Percentiles rank a stretch among this genome's conserved stretches.
phyloP scores from a whole-genome alignment of 345 rosid genomes.

The Combretum micranthum region DNA sequence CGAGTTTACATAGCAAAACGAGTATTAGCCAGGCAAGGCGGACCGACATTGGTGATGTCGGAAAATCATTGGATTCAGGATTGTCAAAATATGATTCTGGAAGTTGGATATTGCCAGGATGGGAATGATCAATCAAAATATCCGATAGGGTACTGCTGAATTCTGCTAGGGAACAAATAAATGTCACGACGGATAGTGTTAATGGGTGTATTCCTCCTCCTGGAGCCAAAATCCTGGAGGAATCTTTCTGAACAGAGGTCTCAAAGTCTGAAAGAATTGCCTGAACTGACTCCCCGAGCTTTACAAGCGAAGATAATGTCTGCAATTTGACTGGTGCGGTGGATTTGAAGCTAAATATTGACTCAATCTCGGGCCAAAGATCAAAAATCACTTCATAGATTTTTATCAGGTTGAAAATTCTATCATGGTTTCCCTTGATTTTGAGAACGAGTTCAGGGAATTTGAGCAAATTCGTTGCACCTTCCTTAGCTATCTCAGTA shows the following conservation, averaged over 20 bases:
- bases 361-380: slow-evolving; percentile 23
- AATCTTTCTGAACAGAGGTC: slow-evolving; percentile 16
- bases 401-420: slow-evolving; percentile 20
- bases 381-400: slow-evolving; percentile 18
- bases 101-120: not conserved
- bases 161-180: slow-evolving; percentile 12
- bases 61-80: not conserved
- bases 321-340: slow-evolving; percentile 19
- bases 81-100: slow-evolving; percentile 15
- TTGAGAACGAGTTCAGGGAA: slow-evolving; percentile 27
- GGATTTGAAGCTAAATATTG: slow-evolving; percentile 13
- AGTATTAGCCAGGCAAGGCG: slow-evolving; percentile 21
- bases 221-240: slow-evolving; percentile 5
- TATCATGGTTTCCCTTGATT: slow-evolving; percentile 16
- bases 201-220: slow-evolving; percentile 23
- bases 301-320: slow-evolving; percentile 13
- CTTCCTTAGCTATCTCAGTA: slow-evolving; percentile 27
- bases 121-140: slow-evolving; percentile 20
- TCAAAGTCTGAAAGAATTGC: slow-evolving; percentile 13
- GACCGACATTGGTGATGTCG: slow-evolving; percentile 10
- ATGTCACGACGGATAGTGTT: slow-evolving; percentile 13
- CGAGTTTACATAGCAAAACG: too few species aligned
- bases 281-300: slow-evolving; percentile 16
- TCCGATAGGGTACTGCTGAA: slow-evolving; percentile 16
- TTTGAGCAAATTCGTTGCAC: slow-evolving; percentile 18